Evolutionary conservation across 257 asterid genomes (phyloP).

Genomic region (Schizonepeta tenuifolia): DNA sequence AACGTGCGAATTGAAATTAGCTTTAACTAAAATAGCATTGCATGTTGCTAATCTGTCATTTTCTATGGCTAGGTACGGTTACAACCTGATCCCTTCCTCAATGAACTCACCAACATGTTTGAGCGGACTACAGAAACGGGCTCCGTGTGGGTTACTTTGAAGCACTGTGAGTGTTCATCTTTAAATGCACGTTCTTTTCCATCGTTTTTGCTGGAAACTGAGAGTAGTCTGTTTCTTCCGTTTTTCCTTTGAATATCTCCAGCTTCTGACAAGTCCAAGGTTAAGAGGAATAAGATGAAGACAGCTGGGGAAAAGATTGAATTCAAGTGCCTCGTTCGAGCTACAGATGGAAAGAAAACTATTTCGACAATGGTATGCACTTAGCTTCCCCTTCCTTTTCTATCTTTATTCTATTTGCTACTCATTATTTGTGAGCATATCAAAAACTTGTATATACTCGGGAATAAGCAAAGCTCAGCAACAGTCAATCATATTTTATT

Average conservation of each 20-base stretch:
- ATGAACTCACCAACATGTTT: slow-evolving; percentile 76
- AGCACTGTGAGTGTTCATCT: slow-evolving; percentile 59
- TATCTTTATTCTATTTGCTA: slow-evolving; percentile 22
- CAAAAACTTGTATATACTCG: slow-evolving; percentile 1
- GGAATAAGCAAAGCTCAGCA: slow-evolving; percentile 18
- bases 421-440: slow-evolving; percentile 21
- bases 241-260: slow-evolving; percentile 24
- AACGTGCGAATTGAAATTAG: not conserved
- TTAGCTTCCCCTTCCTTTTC: not conserved
- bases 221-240: slow-evolving; percentile 7
- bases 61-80: slow-evolving; percentile 59
- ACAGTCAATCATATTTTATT: not conserved
- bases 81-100: slow-evolving; percentile 84
- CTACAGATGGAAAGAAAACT: slow-evolving; percentile 82
- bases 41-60: slow-evolving; percentile 20
- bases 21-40: not conserved
- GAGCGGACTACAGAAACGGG: slow-evolving; percentile 83
- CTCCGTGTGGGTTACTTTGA: slow-evolving; percentile 87
- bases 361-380: slow-evolving; percentile 66
- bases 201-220: slow-evolving; percentile 20
- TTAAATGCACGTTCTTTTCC: not conserved
- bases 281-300: slow-evolving; percentile 64
- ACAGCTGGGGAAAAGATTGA: slow-evolving; percentile 69
- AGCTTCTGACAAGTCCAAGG: slow-evolving; percentile 89
- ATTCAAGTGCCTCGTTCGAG: slow-evolving; percentile 78